Evolutionary conservation across 2,329 filamentous ascomycete species (phyloP).

Genomic region (Arthrocladium fulminans): DNA sequence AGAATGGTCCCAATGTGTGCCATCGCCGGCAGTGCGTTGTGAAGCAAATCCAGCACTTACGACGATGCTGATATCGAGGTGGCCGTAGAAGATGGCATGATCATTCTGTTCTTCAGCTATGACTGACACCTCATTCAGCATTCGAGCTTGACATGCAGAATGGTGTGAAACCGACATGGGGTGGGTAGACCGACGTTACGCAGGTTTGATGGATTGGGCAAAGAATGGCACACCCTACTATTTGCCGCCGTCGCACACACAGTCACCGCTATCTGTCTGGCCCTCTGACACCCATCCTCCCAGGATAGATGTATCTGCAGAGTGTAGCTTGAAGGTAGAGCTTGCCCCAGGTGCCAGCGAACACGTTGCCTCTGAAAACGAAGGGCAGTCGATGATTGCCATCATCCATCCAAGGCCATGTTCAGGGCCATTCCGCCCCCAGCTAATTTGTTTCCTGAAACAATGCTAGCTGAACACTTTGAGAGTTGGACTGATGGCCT

Average conservation of each 20-base stretch:
- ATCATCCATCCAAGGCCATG: too few species aligned
- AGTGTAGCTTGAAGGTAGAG: too few species aligned
- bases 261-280: constrained; percentile 66
- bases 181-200: constrained; percentile 11
- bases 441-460: too few species aligned
- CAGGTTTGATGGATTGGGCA: background rate
- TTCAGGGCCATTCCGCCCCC: too few species aligned
- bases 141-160: background rate
- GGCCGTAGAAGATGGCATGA: constrained; percentile 53
- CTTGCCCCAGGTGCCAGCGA: too few species aligned
- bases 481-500: too few species aligned
- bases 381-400: too few species aligned
- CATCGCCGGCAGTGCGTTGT: constrained; percentile 56
- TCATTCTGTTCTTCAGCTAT: constrained; percentile 34
- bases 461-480: too few species aligned
- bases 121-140: constrained; percentile 32
- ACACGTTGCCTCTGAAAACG: too few species aligned
- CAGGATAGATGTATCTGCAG: too few species aligned
- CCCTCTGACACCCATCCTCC: constrained; percentile 46
- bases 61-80: constrained; percentile 63
- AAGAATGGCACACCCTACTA: constrained; percentile 30
- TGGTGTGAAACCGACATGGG: background rate
- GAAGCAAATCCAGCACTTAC: constrained; percentile 77
- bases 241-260: constrained; percentile 66
- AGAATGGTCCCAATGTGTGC: constrained; percentile 55